Evolutionary conservation across 2,329 filamentous ascomycete genomes (phyloP), one percentile per base, ranked within the genome.

Genomic region (Sporothrix globosa): DNA sequence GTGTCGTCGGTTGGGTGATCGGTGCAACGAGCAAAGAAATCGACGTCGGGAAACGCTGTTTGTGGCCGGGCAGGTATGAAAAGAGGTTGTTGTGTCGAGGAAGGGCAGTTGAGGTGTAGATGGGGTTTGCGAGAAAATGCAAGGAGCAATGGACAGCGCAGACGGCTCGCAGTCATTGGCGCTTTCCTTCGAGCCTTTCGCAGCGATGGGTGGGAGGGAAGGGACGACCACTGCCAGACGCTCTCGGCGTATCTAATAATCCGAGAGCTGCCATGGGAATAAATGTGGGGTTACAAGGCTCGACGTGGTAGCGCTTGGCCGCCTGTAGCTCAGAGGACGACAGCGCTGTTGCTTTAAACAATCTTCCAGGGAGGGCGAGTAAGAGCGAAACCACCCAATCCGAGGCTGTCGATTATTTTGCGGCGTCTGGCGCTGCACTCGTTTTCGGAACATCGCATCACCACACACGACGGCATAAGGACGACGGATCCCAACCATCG

Each of bases 391-490:
- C 60, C 61, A 69, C 61, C 73, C 73, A 74, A 74, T 74, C 73
- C 73, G 71, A 72, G 44, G 67, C 72, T 69, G 34, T 67, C 53
- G 67, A 73, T 73, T 73, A 67, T 70, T 72, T 69, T 68, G 60
- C 69, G 61, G 66, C 39, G 24, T 56, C 39, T 46, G 54, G n/a
- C 24, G 67, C 41, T 66, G 63, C 54, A 56, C 24, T 34, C 17
- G 52, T 58, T 63, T 70, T 34, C 69, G 34, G 67, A 61, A 56
- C 53, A 61, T 56, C 53, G 21, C 69, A 52, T 27, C 65, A 44
- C 44, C 30, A 19, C 34, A 4, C 30, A 66, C 60, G 58, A 66
- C 70, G 61, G 27, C 63, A n/a, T 56, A 58, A 63, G 67, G 24
- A 58, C 67, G 27, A 54, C 71, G 69, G 69, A 50, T 52, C 21